A percentile compares a stretch with the other conserved stretches of the same genome.
Conservation (phyloP, 2,329 filamentous ascomycete species). For the Thelonectria discophora region DNA sequence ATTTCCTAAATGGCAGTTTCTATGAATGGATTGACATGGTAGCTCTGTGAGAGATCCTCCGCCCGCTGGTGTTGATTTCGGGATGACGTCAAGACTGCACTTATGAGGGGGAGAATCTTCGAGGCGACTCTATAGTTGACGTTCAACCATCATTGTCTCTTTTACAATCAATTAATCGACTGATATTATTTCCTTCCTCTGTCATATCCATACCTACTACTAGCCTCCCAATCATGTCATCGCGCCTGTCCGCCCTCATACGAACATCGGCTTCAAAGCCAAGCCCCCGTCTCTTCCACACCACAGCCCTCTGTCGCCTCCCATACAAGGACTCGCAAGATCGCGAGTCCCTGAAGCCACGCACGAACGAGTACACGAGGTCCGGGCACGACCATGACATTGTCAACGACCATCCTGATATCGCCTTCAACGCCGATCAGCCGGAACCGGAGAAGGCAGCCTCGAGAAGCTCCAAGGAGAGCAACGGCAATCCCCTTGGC, state of each 20-base stretch:
- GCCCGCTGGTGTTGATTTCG: background rate
- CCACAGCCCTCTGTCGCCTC: conserved; percentile 35
- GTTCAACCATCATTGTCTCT: no score
- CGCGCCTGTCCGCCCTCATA: conserved; percentile 31
- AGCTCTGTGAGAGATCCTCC: background rate
- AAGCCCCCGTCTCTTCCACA: conserved; percentile 46
- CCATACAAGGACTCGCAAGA: conserved; percentile 64
- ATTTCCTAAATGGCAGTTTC: background rate
- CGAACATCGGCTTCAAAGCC: conserved; percentile 24
- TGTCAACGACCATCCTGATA: conserved; percentile 62
- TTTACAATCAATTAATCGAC: background rate
- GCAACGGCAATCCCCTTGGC: conserved; percentile 51
- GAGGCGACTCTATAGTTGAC: background rate
- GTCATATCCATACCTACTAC: background rate
- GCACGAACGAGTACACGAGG: conserved; percentile 72
- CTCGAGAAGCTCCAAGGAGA: conserved; percentile 57
- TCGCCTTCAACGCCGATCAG: conserved; percentile 74
- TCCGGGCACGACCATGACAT: conserved; percentile 70
- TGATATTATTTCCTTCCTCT: background rate
- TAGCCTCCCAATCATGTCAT: conserved; percentile 30
- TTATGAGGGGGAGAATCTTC: background rate
- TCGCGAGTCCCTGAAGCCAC: conserved; percentile 70
- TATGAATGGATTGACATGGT: background rate
- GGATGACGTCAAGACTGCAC: conserved; percentile 1
- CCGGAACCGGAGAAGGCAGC: conserved; percentile 73